Evolutionary conservation across 1,139 yeast genomes (phyloP), one percentile per base, ranked within the genome.

Genomic region (Blastobotrys ciferrii): DNA sequence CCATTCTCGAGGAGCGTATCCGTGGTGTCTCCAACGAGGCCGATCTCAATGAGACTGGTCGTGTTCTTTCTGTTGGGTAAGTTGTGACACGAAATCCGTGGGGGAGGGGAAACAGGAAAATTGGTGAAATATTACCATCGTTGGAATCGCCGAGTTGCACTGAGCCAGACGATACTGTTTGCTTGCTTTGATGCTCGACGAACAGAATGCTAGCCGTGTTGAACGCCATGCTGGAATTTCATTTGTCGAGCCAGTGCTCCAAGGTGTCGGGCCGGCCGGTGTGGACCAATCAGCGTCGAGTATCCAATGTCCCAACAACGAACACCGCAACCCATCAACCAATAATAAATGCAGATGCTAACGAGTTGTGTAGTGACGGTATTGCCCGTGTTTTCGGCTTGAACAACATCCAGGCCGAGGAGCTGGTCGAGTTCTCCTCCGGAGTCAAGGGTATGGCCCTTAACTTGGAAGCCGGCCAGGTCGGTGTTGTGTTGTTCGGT

Each of bases 361-460:
- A 42, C 43, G n/a, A 17, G 17, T 39, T 17, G 13, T 45, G 42
- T 68, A 84, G 98, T 84, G 99, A 94, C 77, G 99, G 99, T 91
- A 92, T 92, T 73, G 99, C 98, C 74, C 95, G 98, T 84, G 96
- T 92, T 69, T 92, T 87, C 78, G 99, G 99, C 77, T 82, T 94
- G 70, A 92, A 91, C 94, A 94, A 94, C 84, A 85, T 91, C 75
- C 98, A 92, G 82, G 98, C 98, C 71, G 98, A 92, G 80, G 99
- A 94, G 80, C 84, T 94, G 75, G 98, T 94, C 68, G 98, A 94
- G 79, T 94, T 94, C 81, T 81, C 97, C 57, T 89, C 98, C 55
- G 98, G 99, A 81, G 98, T 92, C 69, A 89, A 91, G 80, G 99
- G 98, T 86, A 94, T 94, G 99, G 98, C 98, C 70, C 83, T 94